A percentile compares a stretch with the other conserved stretches of the same genome.
phyloP scores from a whole-genome alignment of 1,284 basidiomycete species.

The Grifola frondosa region DNA sequence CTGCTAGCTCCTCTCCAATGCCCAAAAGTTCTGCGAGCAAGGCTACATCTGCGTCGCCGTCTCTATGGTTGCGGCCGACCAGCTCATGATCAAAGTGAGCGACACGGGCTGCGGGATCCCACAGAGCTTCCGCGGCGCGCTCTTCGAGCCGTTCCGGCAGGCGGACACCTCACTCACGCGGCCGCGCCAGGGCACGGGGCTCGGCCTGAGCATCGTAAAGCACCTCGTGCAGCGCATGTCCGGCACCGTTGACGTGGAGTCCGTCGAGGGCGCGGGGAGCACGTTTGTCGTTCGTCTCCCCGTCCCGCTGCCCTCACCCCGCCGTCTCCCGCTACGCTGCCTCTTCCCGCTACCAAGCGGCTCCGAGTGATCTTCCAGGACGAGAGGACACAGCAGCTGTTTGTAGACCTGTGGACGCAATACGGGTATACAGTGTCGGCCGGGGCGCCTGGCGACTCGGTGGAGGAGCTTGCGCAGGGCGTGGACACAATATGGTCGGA shows the following conservation, averaged over 20 bases:
- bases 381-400: constrained; percentile 21
- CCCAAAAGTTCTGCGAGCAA: constrained; percentile 33
- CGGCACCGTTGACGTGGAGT: constrained; percentile 30
- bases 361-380: constrained; percentile 26
- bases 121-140: constrained; percentile 27
- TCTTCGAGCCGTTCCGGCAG: constrained; percentile 33
- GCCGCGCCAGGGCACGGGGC: constrained; percentile 29
- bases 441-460: constrained; percentile 7
- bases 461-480: constrained; percentile 19
- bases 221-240: constrained; percentile 34
- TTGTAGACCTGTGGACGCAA: constrained; percentile 21
- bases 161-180: constrained; percentile 31
- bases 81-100: constrained; percentile 26
- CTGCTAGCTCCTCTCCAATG: constrained; percentile 30
- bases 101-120: constrained; percentile 34
- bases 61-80: constrained; percentile 19
- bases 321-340: constrained; percentile 7
- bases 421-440: constrained; percentile 18
- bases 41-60: constrained; percentile 30
- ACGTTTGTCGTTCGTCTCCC: constrained; percentile 31
- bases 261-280: constrained; percentile 26
- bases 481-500: constrained; percentile 30
- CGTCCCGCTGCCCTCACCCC: constrained; percentile 17
- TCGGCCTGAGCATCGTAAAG: constrained; percentile 34
- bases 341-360: constrained; percentile 11